Evolutionary conservation across 2,329 filamentous ascomycete species (phyloP), one percentile per base, ranked within the genome.

Genomic region (Fusarium incarnatum): DNA sequence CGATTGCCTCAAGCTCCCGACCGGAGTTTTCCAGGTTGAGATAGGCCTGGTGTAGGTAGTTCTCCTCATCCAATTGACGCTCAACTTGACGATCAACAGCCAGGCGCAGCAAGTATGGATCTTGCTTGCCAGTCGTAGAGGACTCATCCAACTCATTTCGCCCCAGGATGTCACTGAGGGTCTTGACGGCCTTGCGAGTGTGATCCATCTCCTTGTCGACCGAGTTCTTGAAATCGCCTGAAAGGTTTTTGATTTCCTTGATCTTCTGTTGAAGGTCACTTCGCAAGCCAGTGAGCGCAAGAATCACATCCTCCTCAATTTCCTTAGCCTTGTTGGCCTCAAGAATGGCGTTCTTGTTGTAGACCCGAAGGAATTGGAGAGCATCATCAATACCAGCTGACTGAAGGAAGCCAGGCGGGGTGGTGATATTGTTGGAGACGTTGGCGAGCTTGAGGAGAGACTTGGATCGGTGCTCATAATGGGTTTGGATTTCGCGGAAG

Each of bases 11-110:
- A 4, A 99, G 88, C 81, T 99, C 96, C 65, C 94, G 91, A 4
- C 96, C 96, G 18, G 96, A 98, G 72, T 89, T 93, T 79, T 99
- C 96, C 16, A 99, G 86, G 78, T 99, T 98, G 54, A 98, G 85
- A 76, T 97, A 98, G 12, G 96, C 96, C 92, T 94, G 88, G 78
- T 98, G 96, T 20, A 99, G 83, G 76, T 99, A 99, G 78, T 98
- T 98, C 78, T 99, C 96, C 79, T 99, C 96, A 72, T 97, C 93
- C 59, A 99, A 89, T 80, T 98, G 96, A 76, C 89, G 92, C 80
- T 97, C 94, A 28, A 99, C 86, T 80, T 97, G 94, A 59, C 92
- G 89, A 78, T 99, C 96, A 9, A 97, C 95, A 22, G 89, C 89
- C 50, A 98, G 83, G 62, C 92, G 91, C 59, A 98, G 85, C 27